Base-by-base conservation (phyloP, 1,284 basidiomycete genomes). In the Leucoagaricus sp. region DNA sequence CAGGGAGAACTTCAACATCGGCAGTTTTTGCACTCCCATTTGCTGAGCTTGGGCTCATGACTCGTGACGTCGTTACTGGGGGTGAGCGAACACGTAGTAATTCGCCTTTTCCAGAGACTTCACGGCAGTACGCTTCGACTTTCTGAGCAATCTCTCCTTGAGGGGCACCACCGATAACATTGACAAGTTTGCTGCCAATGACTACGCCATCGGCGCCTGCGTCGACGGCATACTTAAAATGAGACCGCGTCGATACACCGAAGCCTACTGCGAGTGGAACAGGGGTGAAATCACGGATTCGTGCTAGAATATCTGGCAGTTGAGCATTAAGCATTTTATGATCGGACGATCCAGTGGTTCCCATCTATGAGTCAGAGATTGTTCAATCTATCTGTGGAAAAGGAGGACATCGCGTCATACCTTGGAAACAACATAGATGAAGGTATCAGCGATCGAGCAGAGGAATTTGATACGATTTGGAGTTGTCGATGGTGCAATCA, bases 391-490 rank as follows among this genome's bases (percentile, higher is more conserved):
- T 45, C 2, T 17, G 15, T 19, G n/a, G 33, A 15, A 13, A 17
- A 34, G 60, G 15, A 42, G 23, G 15, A 19, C 74, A 38, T 8
- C 3, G n/a, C n/a, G n/a, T n/a, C n/a, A 48, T 64, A 91, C 91
- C 79, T 93, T 94, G 34, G 93, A 95, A 9, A 97, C 94, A 53
- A 99, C 88, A 71, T 99, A 99, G 65, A 99, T 94, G 79, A 99
- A 99, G 3, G 91, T 89, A 72, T 99, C 96, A 21, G 97, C 96
- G 61, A 98, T 96, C 7, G 88, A 87, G 4, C 93, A 79, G 31
- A 99, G 82, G 76, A 97, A 96, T 68, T 91, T 87, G 69, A 99
- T 93, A 38, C 97, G 91, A 57, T 84, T 78, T 46, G 91, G 77
- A 17, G 90, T 89, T 1, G 97, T 99, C 1, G 94, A 96, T 3